Conservation (phyloP, 169 alveolate species). For the Plasmodium yoelii region DNA sequence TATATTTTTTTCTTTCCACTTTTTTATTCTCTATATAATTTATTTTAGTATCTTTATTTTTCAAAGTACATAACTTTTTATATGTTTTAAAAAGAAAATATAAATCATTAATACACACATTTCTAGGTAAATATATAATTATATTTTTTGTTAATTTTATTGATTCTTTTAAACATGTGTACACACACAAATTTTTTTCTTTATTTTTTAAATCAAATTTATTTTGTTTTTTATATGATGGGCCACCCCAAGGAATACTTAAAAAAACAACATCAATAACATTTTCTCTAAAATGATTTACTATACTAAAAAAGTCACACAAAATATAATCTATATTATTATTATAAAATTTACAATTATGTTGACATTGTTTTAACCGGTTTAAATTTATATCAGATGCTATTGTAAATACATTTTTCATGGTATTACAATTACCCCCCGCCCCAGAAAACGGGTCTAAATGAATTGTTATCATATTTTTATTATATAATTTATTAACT, state of each 20-base stretch:
- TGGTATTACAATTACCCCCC: conserved; percentile 44
- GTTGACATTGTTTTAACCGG: conserved; percentile 58
- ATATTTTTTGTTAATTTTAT: conserved; percentile 37
- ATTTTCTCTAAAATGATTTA: conserved; percentile 33
- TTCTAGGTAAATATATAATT: conserved; percentile 59
- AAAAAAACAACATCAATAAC: conserved; percentile 46
- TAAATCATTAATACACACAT: conserved; percentile 52
- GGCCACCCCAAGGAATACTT: conserved; percentile 73
- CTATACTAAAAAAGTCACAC: conserved; percentile 53
- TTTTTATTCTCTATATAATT: not conserved
- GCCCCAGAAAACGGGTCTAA: conserved; percentile 70
- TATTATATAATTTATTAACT: not conserved
- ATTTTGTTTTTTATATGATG: conserved; percentile 37
- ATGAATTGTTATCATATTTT: conserved; percentile 27
- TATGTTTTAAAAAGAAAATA: conserved; percentile 14
- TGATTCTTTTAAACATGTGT: conserved; percentile 40
- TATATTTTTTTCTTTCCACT: not conserved
- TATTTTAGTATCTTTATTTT: not conserved
- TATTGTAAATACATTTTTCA: conserved; percentile 29
- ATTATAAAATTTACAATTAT: conserved; percentile 56
- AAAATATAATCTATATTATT: conserved; percentile 62
- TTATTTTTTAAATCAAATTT: conserved; percentile 11
- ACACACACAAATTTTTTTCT: conserved; percentile 15
- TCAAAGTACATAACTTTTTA: not conserved
- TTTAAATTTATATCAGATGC: conserved; percentile 18